Conservation (phyloP, 352 stramenopile genomes). For the Phytophthora fragariaefolia region DNA sequence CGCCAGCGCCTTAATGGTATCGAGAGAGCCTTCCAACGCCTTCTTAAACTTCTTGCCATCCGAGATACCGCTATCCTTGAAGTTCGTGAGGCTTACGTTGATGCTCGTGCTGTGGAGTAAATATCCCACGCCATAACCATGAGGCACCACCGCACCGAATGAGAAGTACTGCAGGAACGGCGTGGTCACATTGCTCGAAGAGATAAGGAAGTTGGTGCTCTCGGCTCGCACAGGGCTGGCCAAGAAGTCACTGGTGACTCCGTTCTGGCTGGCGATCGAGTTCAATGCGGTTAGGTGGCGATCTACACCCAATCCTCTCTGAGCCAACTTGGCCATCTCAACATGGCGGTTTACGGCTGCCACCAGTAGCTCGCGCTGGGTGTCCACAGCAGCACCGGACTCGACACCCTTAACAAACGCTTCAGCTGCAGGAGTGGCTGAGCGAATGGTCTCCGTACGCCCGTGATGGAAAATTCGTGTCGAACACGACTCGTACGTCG, state of each 20-base stretch:
- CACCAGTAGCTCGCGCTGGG: constrained; percentile 73
- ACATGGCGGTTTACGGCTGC: constrained; percentile 85
- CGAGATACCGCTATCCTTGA: constrained; percentile 76
- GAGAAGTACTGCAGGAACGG: constrained; percentile 91
- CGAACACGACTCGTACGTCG: constrained; percentile 94
- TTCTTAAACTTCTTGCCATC: constrained; percentile 77
- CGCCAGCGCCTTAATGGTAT: constrained; percentile 82
- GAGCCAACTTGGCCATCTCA: constrained; percentile 90
- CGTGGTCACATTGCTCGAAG: constrained; percentile 91
- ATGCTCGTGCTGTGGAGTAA: constrained; percentile 85
- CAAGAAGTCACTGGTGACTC: constrained; percentile 81
- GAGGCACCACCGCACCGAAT: constrained; percentile 88
- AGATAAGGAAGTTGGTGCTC: constrained; percentile 91
- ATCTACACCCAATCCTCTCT: constrained; percentile 88
- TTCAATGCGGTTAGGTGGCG: constrained; percentile 86
- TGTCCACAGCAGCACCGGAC: constrained; percentile 41
- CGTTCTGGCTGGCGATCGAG: constrained; percentile 69
- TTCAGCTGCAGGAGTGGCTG: constrained; percentile 72
- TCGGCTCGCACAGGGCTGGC: constrained; percentile 73
- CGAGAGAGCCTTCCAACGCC: constrained; percentile 63
- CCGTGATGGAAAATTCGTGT: constrained; percentile 91
- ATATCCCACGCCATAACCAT: constrained; percentile 93
- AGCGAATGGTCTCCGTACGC: constrained; percentile 93
- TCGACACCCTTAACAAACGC: constrained; percentile 75
- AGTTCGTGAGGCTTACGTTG: constrained; percentile 90